Base-by-base conservation (phyloP, 805 yeast genomes). In the Candida peoriensis region DNA sequence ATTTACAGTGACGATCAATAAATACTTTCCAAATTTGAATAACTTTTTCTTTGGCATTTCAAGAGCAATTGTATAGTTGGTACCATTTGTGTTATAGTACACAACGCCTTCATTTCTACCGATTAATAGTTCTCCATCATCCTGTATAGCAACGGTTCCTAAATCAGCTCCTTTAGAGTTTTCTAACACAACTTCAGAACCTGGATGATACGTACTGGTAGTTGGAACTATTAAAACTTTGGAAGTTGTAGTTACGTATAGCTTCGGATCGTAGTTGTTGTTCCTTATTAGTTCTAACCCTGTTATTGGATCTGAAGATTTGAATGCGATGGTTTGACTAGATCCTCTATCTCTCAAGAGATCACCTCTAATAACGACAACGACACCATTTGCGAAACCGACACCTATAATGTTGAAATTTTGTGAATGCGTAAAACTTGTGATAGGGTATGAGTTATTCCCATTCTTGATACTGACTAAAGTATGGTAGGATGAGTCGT, bases 291-390 rank as follows among this genome's bases (percentile, higher is more conserved):
- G 74, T 20, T 73, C 71, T 1, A 90, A 59, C 0, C 85, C 81
- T 0, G 97, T 90, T 14, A 93, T 71, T 1, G 97, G 95, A 32
- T 86, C 93, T 3, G 68, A 61, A 12, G 60, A 58, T 39, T 81
- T 85, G 52, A 78, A 85, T 1, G 89, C 78, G 0, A 81, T 56
- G 20, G 97, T 65, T 50, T 90, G 97, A 44, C 93, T 74, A 8
- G 95, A 78, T 0, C 97, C 97, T 39, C 95, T 65, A 52, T 93
- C 98, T 47, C 88, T 76, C 6, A 86, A 46, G 21, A 93, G 57
- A 56, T 93, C 97, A 8, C 98, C 98, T 42, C 97, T 63, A 0
- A 89, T 74, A 6, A 89, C 61, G 2, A 89, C 64, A 3, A 89
- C 87, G 15, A 77, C 69, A 3, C 98, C 98, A 55, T 88, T 81